Conservation (phyloP, 1,284 basidiomycete genomes). For the Puccinia sorghi region DNA sequence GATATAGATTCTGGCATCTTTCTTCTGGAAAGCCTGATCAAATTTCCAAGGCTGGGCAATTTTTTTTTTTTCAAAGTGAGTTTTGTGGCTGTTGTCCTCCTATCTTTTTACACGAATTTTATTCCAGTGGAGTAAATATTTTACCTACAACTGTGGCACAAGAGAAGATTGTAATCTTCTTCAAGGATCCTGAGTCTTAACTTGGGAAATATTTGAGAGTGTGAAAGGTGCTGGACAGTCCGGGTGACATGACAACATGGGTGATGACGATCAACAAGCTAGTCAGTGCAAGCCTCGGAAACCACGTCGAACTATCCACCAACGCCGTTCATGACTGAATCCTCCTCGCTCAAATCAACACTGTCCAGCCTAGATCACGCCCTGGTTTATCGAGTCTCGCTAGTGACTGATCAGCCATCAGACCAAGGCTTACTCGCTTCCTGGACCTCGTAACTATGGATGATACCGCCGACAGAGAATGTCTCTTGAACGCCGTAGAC, state of each 20-base stretch:
- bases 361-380: neutral
- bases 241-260: neutral
- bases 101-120: no score
- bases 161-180: no score
- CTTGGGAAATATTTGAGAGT: neutral
- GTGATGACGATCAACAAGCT: neutral
- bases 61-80: no score
- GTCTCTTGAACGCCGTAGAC: neutral
- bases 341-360: neutral
- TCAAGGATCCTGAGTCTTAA: no score
- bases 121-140: no score
- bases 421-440: neutral
- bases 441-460: neutral
- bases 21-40: no score
- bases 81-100: no score
- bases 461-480: neutral
- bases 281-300: neutral
- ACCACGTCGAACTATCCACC: neutral
- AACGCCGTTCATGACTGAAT: slow-evolving; percentile 11
- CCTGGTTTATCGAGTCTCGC: neutral
- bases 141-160: no score
- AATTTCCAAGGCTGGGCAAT: no score
- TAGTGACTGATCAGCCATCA: neutral
- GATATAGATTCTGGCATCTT: no score
- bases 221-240: neutral